Percentiles rank a stretch among this genome's conserved stretches.
Evolutionary conservation across 345 rosid species (phyloP).

Genomic region (Populus nigra): DNA sequence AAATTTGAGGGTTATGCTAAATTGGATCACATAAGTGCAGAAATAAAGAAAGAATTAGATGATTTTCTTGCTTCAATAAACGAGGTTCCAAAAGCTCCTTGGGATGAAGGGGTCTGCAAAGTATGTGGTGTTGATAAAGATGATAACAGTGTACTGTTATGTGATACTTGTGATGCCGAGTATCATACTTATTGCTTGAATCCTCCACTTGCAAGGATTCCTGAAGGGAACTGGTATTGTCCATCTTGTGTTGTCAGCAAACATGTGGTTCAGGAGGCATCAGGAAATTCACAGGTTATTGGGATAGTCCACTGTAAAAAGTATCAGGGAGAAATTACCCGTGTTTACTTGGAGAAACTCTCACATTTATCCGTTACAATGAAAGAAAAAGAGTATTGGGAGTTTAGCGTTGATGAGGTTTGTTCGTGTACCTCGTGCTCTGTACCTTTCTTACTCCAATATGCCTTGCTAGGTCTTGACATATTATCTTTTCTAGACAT

Average conservation of each 20-base stretch:
- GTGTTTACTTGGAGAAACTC: constrained; percentile 58
- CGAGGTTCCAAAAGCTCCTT: constrained; percentile 90
- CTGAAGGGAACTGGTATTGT: constrained; percentile 99
- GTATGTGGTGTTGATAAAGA: constrained; percentile 96
- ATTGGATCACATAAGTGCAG: constrained; percentile 55
- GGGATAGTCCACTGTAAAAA: constrained; percentile 46
- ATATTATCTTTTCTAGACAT: not conserved
- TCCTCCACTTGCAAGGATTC: constrained; percentile 94
- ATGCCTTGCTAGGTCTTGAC: not conserved
- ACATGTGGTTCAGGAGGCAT: constrained; percentile 45
- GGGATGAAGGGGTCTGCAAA: constrained; percentile 99
- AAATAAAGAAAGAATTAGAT: constrained; percentile 63
- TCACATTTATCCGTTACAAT: constrained; percentile 53
- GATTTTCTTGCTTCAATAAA: constrained; percentile 59
- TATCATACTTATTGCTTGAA: constrained; percentile 98
- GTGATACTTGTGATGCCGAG: constrained; percentile 96
- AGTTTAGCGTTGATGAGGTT: constrained; percentile 77
- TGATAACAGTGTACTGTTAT: constrained; percentile 93
- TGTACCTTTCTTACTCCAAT: not conserved
- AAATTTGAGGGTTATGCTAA: constrained; percentile 59
- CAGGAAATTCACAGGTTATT: constrained; percentile 43
- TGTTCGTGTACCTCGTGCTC: constrained; percentile 17
- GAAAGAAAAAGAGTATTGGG: constrained; percentile 89
- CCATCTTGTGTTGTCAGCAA: constrained; percentile 77
- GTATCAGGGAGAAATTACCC: constrained; percentile 70